Conservation (phyloP, 495 filamentous ascomycete species). For the Aspergillus bertholletiae region DNA sequence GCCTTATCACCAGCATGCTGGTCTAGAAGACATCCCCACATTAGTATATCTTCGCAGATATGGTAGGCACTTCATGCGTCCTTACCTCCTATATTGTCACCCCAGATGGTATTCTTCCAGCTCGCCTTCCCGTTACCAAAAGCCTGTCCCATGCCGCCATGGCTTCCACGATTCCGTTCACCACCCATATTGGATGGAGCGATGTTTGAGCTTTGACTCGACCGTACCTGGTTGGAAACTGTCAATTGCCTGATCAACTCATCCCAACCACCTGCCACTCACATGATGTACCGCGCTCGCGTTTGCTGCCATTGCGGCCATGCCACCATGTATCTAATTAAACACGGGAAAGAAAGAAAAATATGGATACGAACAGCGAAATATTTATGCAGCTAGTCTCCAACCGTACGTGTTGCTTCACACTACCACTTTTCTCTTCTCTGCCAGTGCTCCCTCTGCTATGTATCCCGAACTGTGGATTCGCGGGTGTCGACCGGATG, state of each 20-base stretch:
- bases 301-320: slow-evolving; percentile 42
- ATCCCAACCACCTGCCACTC: slow-evolving; percentile 10
- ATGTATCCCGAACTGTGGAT: not conserved
- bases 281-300: slow-evolving; percentile 38
- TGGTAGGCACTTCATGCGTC: not conserved
- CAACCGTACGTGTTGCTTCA: not conserved
- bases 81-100: slow-evolving; percentile 48
- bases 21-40: slow-evolving; percentile 13
- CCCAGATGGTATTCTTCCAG: slow-evolving; percentile 62
- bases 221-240: slow-evolving; percentile 26
- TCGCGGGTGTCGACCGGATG: not conserved
- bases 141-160: slow-evolving; percentile 38
- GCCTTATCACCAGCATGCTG: slow-evolving; percentile 27
- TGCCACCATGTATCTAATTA: slow-evolving; percentile 16
- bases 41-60: not conserved
- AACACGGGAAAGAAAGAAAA: not conserved
- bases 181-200: slow-evolving; percentile 35
- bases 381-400: not conserved
- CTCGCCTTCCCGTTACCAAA: slow-evolving; percentile 45
- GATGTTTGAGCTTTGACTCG: slow-evolving; percentile 37
- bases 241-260: not conserved
- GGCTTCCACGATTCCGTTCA: slow-evolving; percentile 36
- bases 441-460: not conserved
- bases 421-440: not conserved
- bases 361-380: not conserved